Evolutionary conservation across 768 basidiomycete genomes (phyloP).

Genomic region (Russula vinacea): DNA sequence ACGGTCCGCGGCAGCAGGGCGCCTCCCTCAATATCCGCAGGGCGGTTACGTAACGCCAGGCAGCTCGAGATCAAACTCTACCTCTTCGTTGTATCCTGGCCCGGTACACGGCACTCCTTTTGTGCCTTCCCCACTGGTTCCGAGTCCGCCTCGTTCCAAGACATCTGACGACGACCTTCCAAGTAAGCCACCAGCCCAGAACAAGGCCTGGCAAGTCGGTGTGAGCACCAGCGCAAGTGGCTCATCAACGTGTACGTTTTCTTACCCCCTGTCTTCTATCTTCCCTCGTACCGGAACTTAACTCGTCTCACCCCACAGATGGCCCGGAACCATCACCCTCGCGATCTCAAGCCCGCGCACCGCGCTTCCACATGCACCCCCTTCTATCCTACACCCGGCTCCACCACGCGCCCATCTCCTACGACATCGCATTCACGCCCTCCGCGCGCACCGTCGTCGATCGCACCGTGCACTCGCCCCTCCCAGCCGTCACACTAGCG

Average conservation of each 20-base stretch:
- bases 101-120: conserved; percentile 34
- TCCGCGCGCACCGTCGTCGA: conserved; percentile 58
- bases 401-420: conserved; percentile 59
- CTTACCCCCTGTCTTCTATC: conserved; percentile 8
- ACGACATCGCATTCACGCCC: conserved; percentile 55
- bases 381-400: conserved; percentile 54
- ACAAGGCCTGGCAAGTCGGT: conserved; percentile 47
- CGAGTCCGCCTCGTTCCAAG: conserved; percentile 27
- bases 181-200: conserved; percentile 41
- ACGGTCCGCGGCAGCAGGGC: conserved; percentile 29
- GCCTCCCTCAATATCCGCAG: conserved; percentile 25
- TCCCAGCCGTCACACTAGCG: conserved; percentile 53
- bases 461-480: conserved; percentile 49
- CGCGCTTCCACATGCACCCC: conserved; percentile 58
- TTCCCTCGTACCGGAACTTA: not conserved
- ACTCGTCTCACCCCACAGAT: not conserved
- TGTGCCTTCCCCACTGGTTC: conserved; percentile 26
- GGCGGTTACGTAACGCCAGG: conserved; percentile 36
- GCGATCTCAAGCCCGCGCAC: conserved; percentile 36
- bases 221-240: conserved; percentile 39
- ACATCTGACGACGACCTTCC: conserved; percentile 45
- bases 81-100: conserved; percentile 46
- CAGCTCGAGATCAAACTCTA: conserved; percentile 53
- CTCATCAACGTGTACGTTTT: conserved; percentile 43
- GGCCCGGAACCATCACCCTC: conserved; percentile 27